Percentiles rank a stretch among this genome's conserved stretches.
Evolutionary conservation across 148 eudicot species (phyloP).

Genomic region (Chenopodium formosanum): DNA sequence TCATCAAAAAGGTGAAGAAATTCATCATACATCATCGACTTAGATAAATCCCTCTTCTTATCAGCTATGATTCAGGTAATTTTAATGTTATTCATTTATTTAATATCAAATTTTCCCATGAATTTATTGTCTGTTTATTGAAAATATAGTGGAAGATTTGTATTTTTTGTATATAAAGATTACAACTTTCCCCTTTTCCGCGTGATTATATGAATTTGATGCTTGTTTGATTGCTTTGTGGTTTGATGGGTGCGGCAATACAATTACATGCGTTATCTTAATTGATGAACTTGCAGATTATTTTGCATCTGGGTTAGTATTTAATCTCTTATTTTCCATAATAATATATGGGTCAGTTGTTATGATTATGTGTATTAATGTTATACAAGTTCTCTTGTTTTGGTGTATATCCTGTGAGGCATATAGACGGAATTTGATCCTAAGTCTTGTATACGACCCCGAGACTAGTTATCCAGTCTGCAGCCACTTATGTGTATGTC

Average conservation of each 20-base stretch:
- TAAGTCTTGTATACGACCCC: no score
- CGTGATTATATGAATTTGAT: no score
- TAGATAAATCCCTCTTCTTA: neutral
- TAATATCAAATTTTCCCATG: neutral
- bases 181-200: neutral
- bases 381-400: neutral
- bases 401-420: no score
- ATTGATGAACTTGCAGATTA: neutral
- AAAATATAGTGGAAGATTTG: neutral
- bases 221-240: neutral
- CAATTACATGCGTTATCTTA: neutral
- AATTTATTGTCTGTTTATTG: neutral
- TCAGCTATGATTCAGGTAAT: neutral
- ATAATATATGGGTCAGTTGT: neutral
- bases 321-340: neutral
- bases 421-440: no score
- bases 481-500: no score
- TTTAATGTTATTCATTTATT: neutral
- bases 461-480: no score
- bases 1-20: neutral
- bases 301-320: conserved; percentile 1
- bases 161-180: neutral
- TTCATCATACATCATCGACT: neutral
- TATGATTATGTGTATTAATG: neutral
- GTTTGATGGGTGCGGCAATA: neutral